Base-by-base conservation (phyloP, 1,139 yeast species). In the Kluyveromyces sp. region DNA sequence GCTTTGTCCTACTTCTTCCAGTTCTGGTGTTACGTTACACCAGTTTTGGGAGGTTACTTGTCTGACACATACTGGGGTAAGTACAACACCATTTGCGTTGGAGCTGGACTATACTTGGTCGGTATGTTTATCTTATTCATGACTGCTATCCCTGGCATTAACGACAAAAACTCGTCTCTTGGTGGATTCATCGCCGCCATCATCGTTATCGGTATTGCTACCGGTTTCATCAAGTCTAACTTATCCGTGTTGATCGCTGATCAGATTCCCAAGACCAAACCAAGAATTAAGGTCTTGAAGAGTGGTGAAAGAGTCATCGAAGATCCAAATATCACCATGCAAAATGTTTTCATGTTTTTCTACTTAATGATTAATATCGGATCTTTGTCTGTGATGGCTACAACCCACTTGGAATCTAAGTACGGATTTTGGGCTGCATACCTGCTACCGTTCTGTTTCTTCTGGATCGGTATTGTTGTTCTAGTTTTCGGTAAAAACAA, bases 341-440 rank as follows among this genome's bases (percentile, higher is more conserved):
- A 83, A 67, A 75, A 84, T 62, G 74, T 86, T 66, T 80, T 87
- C 50, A 74, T 83, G 71, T 69, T 81, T 32, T 86, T 86, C 65
- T 86, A 86, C 66, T 73, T 86, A 75, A 74, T 85, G 58, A 82
- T 86, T 61, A 87, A 87, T 61, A 67, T 83, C 53, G 95, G 95
- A 43, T 80, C 94, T 8, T 73, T 86, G 54, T 74, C 85, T 48
- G 82, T 84, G 48, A 72, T 86, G 50, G 88, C 89, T 36, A 83
- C 94, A 20, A 79, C 92, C 4, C 80, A 82, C 58, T 66, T 79
- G 56, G 92, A 82, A 53, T 71, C 80, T 60, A 65, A 75, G 49
- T 71, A 80, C 50, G 94, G 89, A 37, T 84, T 76, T 67, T 84
- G 89, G 89, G 73, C 80, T 33, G 92, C 89, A 1, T 84, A 71